Evolutionary conservation across 1,284 basidiomycete genomes (phyloP).

Genomic region (Schizopora paradoxa): DNA sequence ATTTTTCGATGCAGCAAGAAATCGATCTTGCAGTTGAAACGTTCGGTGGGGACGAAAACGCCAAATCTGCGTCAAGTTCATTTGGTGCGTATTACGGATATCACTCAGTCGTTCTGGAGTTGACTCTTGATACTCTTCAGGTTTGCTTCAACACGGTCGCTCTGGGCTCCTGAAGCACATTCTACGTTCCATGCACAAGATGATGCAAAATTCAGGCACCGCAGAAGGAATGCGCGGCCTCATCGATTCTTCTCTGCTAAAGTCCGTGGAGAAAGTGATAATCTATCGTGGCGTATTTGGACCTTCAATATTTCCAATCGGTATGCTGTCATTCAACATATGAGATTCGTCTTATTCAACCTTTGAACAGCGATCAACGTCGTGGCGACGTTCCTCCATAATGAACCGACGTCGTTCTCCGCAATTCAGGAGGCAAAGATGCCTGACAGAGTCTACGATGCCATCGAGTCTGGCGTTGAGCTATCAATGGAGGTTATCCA

Average conservation of each 20-base stretch:
- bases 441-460: conserved; percentile 85
- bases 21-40: conserved; percentile 63
- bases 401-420: conserved; percentile 91
- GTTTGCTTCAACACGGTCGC: conserved; percentile 60
- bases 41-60: conserved; percentile 38
- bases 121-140: conserved; percentile 28
- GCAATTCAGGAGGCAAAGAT: conserved; percentile 91
- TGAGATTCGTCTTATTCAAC: conserved; percentile 4
- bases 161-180: conserved; percentile 82
- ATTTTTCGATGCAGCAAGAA: conserved; percentile 49
- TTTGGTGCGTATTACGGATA: conserved; percentile 41
- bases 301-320: conserved; percentile 77
- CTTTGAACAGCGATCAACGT: conserved; percentile 79
- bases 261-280: conserved; percentile 87
- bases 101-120: conserved; percentile 1
- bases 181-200: conserved; percentile 90
- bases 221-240: conserved; percentile 92
- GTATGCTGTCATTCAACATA: conserved; percentile 35
- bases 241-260: conserved; percentile 86
- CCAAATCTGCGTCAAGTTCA: conserved; percentile 47
- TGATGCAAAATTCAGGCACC: conserved; percentile 95
- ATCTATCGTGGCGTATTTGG: conserved; percentile 82
- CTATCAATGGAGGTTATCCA: conserved; percentile 88
- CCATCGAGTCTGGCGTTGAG: conserved; percentile 82
- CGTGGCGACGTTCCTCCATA: conserved; percentile 98